Percentiles rank a stretch among this genome's conserved stretches.
Conservation (phyloP, 306 rosid species). For the Casuarina glauca region DNA sequence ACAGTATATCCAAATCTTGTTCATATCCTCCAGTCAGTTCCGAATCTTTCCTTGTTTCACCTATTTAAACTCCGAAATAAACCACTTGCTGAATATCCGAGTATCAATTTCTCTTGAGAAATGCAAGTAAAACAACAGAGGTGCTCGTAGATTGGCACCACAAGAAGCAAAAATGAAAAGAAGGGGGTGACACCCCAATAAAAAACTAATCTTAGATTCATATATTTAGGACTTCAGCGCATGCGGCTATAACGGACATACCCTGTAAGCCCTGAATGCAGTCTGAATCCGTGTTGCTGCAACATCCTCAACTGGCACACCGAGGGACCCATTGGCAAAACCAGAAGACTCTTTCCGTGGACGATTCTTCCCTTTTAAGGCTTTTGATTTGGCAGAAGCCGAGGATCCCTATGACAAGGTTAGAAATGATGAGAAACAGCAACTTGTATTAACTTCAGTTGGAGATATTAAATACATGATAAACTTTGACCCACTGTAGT, state of each 20-base stretch:
- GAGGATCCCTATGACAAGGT: constrained; percentile 48
- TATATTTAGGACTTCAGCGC: constrained; percentile 7
- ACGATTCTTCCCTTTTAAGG: constrained; percentile 41
- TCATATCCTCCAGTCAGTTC: too few relatives aligned
- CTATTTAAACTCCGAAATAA: too few relatives aligned
- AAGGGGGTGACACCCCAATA: constrained; percentile 3
- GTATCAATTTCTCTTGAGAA: neutral
- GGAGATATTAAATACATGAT: constrained; percentile 17
- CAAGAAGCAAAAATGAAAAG: neutral
- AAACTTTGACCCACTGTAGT: constrained; percentile 12
- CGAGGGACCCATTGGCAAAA: constrained; percentile 41
- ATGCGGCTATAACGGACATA: constrained; percentile 31
- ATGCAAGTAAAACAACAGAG: neutral
- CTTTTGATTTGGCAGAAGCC: constrained; percentile 40
- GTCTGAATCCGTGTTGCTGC: constrained; percentile 93
- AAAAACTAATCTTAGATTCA: constrained; percentile 4
- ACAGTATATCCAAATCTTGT: too few relatives aligned
- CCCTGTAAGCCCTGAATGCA: constrained; percentile 82
- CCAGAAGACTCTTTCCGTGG: constrained; percentile 32
- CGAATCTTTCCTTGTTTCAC: too few relatives aligned
- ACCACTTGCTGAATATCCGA: neutral
- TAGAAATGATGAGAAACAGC: constrained; percentile 21
- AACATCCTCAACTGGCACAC: constrained; percentile 56
- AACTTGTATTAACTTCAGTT: constrained; percentile 24
- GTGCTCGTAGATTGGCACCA: constrained; percentile 3